Base-by-base conservation (phyloP, 208 protist species). In the Crithidia sp. region DNA sequence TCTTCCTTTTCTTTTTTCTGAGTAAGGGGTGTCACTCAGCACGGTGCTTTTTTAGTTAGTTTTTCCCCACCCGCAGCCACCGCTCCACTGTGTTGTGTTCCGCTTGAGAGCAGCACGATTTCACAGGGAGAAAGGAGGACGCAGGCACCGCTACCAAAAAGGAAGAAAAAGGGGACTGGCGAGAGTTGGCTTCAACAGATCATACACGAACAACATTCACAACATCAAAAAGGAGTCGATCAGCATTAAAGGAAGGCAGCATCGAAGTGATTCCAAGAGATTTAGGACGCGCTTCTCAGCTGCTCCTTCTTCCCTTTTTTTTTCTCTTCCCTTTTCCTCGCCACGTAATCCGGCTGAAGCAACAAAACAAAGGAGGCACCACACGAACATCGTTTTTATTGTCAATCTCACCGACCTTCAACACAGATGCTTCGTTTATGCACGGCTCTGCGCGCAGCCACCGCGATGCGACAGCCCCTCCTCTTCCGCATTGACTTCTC, bases 401-500 rank as follows among this genome's bases (percentile, higher is more conserved):
- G 28, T 28, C 28, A 28, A 28, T 28, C 28, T 28, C 28, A 28
- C 28, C 28, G 28, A 28, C 28, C 28, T 28, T 28, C 28, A 28
- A 28, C 28, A 28, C 28, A 50, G 7, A 78, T 78, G 74, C 44
- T 78, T 14, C 65, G 65, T 13, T 47, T 72, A 44, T 68, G 59
- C n/a, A 50, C 49, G n/a, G 52, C 59, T 5, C 37, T 71, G 43
- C 74, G 74, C 60, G 7, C 50, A 5, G 52, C 67, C 16, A 72
- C 47, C 66, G 67, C 52, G 17, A 8, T 50, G 19, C 40, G 6
- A 39, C 44, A 79, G 70, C 69, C 69, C 16, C 67, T 62, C 37
- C 64, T 82, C 7, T 75, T 73, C 56, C 47, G 6, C 37, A 68
- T 77, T 19, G 71, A 80, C 45, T 44, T 67, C 49, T 55, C 58